Conservation (phyloP, 805 yeast species). For the Zygosaccharomyces lentus region DNA sequence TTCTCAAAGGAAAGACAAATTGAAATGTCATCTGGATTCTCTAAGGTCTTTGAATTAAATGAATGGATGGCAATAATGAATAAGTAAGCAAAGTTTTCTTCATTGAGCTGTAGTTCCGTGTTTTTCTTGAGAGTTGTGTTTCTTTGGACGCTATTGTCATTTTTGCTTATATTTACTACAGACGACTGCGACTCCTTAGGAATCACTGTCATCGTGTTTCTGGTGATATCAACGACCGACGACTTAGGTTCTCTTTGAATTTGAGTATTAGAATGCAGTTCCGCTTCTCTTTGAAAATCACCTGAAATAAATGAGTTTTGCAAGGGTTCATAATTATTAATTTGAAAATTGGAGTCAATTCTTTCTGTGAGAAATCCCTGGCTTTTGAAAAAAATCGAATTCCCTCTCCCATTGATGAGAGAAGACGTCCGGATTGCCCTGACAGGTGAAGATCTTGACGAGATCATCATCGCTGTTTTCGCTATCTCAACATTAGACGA, state of each 20-base stretch:
- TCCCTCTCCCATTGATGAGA: slow-evolving; percentile 11
- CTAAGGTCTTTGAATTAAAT: slow-evolving; percentile 54
- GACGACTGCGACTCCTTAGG: slow-evolving; percentile 1
- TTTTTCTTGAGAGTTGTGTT: slow-evolving; percentile 24
- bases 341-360: neutral
- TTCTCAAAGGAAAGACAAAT: slow-evolving; percentile 69
- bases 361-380: neutral
- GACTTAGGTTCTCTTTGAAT: neutral
- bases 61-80: slow-evolving; percentile 57
- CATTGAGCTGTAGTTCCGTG: slow-evolving; percentile 24
- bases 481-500: slow-evolving; percentile 7
- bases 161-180: slow-evolving; percentile 1
- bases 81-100: slow-evolving; percentile 48
- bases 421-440: slow-evolving; percentile 24
- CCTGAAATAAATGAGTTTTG: slow-evolving; percentile 3
- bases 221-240: neutral
- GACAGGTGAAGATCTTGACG: slow-evolving; percentile 15
- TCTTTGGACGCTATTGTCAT: slow-evolving; percentile 6
- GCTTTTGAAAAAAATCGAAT: neutral
- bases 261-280: neutral
- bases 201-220: neutral
- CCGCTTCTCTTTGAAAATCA: neutral
- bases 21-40: slow-evolving; percentile 61
- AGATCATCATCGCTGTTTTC: slow-evolving; percentile 3
- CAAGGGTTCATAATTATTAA: neutral